Base-by-base conservation (phyloP, 139 green algal species). In the Chloropicon primus region DNA sequence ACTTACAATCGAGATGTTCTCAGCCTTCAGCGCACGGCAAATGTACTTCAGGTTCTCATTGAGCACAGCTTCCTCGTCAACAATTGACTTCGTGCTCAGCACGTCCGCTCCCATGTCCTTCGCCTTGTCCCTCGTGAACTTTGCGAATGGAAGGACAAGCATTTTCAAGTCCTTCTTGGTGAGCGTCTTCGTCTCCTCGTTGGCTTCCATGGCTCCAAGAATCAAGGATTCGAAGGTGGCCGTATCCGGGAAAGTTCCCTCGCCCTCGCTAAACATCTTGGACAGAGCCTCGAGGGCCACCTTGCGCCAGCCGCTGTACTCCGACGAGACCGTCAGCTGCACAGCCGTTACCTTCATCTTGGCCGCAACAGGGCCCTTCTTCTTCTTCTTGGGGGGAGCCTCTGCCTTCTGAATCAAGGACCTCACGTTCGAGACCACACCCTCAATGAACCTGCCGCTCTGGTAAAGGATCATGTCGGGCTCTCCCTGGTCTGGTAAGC, bases 131-230 rank as follows among this genome's bases (percentile, higher is more conserved):
- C 89, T 90, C 83, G 92, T 97, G 83, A 91, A 90, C 83, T 96
- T 95, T 29, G 92, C 85, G 86, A 99, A 98, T 0, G 93, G 93
- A 88, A 98, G 93, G 0, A 89, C 89, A 73, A 87, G 28, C 71
- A 84, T 81, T 81, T 93, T 91, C 25, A 94, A 72, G 79, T 89
- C 84, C 87, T 96, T 96, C 3, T 62, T 62, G 10, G 41, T 62
- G 10, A 62, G 5, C 10, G 5, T 17, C 41, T 62, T 62, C 17
- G 41, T 62, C 41, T 62, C 41, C 41, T 62, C 41, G 41, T 92
- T 80, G 72, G 81, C 84, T 72, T 54, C 25, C 54, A 78, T 77
- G 81, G 78, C 86, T 0, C 78, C 75, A 0, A 53, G 71, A 28
- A 85, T 74, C 17, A 74, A 72, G 62, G 80, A 17, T 17, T 72